Base-by-base conservation (phyloP, 345 rosid species). In the Ceriops tagal region DNA sequence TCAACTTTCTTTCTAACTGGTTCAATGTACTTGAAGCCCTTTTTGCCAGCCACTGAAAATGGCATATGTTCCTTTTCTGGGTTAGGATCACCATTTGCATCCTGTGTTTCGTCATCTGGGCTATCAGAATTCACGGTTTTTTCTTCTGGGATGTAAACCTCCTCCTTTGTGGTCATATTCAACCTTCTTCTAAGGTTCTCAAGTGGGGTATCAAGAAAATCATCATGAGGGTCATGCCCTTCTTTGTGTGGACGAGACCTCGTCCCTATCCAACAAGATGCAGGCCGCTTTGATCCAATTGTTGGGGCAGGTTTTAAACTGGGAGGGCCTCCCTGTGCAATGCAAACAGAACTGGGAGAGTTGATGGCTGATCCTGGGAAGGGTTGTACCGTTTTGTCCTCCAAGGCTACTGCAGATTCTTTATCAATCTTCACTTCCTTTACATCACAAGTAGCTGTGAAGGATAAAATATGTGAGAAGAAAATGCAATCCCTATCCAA, bases 201-300 rank as follows among this genome's bases (percentile, higher is more conserved):
- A 27, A 87, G 70, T 5, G 97, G 96, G 63, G 96, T 89, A 73
- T 87, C 83, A 43, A 93, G 89, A 79, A 93, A 93, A 81, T 93
- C 96, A 79, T 89, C 97, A 69, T 89, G 96, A 73, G 88, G 92
- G 65, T 93, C 96, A 9, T 73, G 62, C 21, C 93, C 96, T 72
- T 79, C 78, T 51, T 63, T 83, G 39, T 73, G 67, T 61, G 84
- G 87, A 55, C 71, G 84, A 39, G 91, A 80, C 80, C 96, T 83
- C 20, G 96, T 91, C 15, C 82, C 92, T 75, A 91, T 83, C 97
- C 97, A 89, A 72, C 77, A 72, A 35, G 96, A 82, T 53, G 89
- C 89, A 66, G 83, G 74, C 53, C 92, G 83, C 83, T 91, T 93
- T 68, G 55, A 64, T 49, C 98, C 92, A 20, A 70, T 79, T 47